A percentile compares a stretch with the other conserved stretches of the same genome.
These are phyloP conservation scores for Asterella californica DNA, from an alignment of 225 moss, liverwort and hornwort species.

Conservation along the genomic window DNA sequence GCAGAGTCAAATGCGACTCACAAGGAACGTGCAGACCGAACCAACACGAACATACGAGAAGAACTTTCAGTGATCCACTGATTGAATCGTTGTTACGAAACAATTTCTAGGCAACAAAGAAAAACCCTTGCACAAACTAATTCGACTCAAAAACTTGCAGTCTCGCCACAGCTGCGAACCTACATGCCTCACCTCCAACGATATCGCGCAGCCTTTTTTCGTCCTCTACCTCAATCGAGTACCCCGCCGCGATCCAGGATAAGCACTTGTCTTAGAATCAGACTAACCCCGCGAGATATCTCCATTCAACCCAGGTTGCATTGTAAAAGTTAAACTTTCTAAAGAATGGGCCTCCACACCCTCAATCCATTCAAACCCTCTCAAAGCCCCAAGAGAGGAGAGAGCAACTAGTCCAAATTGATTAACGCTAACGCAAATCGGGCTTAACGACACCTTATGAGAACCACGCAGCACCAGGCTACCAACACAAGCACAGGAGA, in stretches of 20 bases:
- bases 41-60: not conserved
- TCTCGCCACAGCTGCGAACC: not conserved
- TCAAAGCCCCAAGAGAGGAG: not conserved
- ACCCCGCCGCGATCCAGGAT: conserved; percentile 12
- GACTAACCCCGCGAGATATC: conserved; percentile 4
- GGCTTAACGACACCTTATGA: not conserved
- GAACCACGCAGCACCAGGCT: not conserved
- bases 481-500: not conserved
- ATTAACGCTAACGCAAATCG: not conserved
- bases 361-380: not conserved
- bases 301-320: conserved; percentile 4
- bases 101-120: not conserved
- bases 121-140: not conserved
- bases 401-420: not conserved
- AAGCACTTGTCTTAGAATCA: not conserved
- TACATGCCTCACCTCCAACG: not conserved
- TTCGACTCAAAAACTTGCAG: not conserved
- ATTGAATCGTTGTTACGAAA: not conserved
- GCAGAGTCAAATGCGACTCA: not conserved
- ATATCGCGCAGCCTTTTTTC: not conserved
- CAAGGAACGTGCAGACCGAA: not conserved
- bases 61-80: not conserved
- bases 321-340: not conserved
- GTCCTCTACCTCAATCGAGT: not conserved
- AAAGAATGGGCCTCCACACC: not conserved